Percentiles rank a stretch among this genome's conserved stretches.
These are phyloP conservation scores for Pyrenochaeta sp. DNA, from an alignment of 2,329 filamentous ascomycete species.

Conservation along the genomic window DNA sequence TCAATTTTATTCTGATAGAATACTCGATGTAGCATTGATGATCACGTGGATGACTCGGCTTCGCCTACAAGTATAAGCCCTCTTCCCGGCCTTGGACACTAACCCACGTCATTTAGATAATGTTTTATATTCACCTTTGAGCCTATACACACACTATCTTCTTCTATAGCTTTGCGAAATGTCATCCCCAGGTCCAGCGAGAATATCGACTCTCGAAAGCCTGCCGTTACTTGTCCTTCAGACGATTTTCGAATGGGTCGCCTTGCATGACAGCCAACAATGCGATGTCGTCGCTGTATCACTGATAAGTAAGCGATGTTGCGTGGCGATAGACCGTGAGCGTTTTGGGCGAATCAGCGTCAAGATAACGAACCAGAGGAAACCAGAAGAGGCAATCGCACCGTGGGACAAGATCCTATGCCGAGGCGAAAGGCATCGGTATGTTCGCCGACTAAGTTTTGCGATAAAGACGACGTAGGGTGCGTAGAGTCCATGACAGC, in stretches of 20 bases:
- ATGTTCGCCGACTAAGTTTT: background rate
- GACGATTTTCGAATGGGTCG: background rate
- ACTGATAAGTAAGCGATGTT: background rate
- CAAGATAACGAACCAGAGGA: too few relatives aligned
- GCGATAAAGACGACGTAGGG: background rate
- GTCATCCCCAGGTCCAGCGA: too few relatives aligned
- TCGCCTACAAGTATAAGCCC: too few relatives aligned
- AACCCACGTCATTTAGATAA: too few relatives aligned
- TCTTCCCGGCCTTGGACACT: too few relatives aligned
- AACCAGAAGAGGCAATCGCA: background rate
- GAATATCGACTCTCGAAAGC: background rate
- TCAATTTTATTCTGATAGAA: too few relatives aligned
- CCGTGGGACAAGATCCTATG: background rate
- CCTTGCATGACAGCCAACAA: background rate
- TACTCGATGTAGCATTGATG: too few relatives aligned
- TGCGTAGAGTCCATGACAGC: background rate
- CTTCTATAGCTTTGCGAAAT: too few relatives aligned
- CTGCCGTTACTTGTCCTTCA: background rate
- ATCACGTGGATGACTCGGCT: too few relatives aligned
- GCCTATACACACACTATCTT: too few relatives aligned
- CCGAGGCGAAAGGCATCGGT: background rate
- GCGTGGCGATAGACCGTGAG: background rate
- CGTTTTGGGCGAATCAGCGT: background rate
- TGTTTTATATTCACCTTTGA: too few relatives aligned
- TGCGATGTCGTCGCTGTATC: background rate